These are phyloP conservation scores for Ophiognomonia clavigignenti-juglandacearum DNA, from an alignment of 2,329 filamentous ascomycete genomes.

Conservation along the genomic window DNA sequence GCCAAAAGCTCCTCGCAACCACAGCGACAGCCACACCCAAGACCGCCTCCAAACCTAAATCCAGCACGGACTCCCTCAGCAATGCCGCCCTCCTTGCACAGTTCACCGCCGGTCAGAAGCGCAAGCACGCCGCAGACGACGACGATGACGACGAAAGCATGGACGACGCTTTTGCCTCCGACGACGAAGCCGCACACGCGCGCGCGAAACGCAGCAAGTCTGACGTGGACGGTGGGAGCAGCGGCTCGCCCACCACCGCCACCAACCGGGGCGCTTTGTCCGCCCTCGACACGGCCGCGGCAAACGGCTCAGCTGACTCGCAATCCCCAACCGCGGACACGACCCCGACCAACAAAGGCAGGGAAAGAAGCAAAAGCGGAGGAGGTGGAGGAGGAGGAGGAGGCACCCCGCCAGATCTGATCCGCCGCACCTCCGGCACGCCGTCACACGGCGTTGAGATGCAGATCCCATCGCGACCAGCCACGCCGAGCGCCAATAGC, in stretches of 20 bases:
- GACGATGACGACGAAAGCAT: slow-evolving; percentile 29
- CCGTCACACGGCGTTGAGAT: slow-evolving; percentile 54
- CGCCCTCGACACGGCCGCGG: neutral
- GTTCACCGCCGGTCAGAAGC: slow-evolving; percentile 20
- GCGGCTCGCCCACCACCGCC: neutral
- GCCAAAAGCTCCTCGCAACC: slow-evolving; percentile 29
- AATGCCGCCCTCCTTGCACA: slow-evolving; percentile 21
- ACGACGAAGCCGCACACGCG: slow-evolving; percentile 25
- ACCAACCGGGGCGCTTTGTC: neutral
- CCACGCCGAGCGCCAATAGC: slow-evolving; percentile 54
- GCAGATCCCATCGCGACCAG: slow-evolving; percentile 59
- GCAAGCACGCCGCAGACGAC: slow-evolving; percentile 24
- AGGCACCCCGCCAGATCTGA: slow-evolving; percentile 39
- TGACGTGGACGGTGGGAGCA: too few species aligned
- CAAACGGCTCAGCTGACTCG: neutral
- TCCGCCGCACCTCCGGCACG: slow-evolving; percentile 45
- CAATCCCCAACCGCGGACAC: slow-evolving; percentile 7
- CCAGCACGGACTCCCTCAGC: slow-evolving; percentile 20
- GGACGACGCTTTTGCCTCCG: slow-evolving; percentile 24
- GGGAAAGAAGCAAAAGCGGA: too few species aligned
- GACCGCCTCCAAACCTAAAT: slow-evolving; percentile 4
- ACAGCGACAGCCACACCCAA: slow-evolving; percentile 18
- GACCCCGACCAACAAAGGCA: slow-evolving; percentile 14
- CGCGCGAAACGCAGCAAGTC: slow-evolving; percentile 43
- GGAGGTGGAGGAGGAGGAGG: too few species aligned